Evolutionary conservation across 2,329 filamentous ascomycete genomes (phyloP).

Genomic region (Lachnellula occidentalis): DNA sequence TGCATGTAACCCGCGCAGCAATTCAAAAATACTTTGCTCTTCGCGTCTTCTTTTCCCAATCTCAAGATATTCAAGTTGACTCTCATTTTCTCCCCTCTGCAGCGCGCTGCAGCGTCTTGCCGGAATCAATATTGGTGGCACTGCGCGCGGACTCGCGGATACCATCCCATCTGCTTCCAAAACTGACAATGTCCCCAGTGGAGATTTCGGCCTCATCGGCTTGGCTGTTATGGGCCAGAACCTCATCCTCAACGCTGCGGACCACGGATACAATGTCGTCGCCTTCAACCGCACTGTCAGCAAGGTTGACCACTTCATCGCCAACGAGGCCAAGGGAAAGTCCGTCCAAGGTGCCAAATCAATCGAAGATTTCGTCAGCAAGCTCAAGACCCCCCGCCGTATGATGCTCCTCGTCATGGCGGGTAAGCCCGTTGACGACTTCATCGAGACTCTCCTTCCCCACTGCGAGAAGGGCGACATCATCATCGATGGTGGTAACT

Average conservation of each 20-base stretch:
- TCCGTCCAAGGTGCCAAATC: conserved; percentile 89
- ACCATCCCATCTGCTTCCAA: conserved; percentile 18
- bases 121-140: conserved; percentile 65
- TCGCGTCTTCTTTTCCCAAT: conserved; percentile 11
- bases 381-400: conserved; percentile 94
- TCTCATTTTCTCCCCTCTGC: conserved; percentile 33
- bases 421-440: conserved; percentile 95
- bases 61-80: conserved; percentile 13
- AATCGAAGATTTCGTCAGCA: conserved; percentile 88
- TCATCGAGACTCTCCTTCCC: conserved; percentile 91
- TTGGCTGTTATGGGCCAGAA: conserved; percentile 89
- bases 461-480: conserved; percentile 84
- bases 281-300: conserved; percentile 98
- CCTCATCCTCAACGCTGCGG: conserved; percentile 83
- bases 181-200: conserved; percentile 32
- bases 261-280: conserved; percentile 92
- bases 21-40: no score
- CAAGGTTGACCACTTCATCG: conserved; percentile 94
- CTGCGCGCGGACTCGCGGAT: conserved; percentile 39
- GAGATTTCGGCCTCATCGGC: conserved; percentile 86
- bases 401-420: conserved; percentile 99
- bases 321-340: conserved; percentile 89
- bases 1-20: not conserved
- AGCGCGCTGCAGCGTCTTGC: conserved; percentile 62
- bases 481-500: conserved; percentile 99